Conservation (phyloP, 2,329 filamentous ascomycete species). For the Nakataea oryzae region DNA sequence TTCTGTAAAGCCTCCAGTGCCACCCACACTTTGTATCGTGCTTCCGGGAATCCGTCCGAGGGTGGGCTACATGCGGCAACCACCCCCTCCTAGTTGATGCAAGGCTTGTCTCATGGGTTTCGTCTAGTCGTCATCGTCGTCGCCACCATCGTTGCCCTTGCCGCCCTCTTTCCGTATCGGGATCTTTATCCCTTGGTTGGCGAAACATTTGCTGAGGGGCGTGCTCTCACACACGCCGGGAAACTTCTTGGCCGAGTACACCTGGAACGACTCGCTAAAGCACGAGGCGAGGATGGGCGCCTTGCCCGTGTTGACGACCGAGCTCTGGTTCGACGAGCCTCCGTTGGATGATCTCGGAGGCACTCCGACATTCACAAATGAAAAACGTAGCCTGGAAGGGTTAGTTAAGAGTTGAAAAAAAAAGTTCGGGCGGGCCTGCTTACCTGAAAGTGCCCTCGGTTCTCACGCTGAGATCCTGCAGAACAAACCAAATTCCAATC, state of each 20-base stretch:
- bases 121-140: conserved; percentile 37
- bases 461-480: conserved; percentile 89
- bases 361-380: conserved; percentile 75
- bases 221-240: conserved; percentile 95
- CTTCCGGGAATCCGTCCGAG: too few species aligned
- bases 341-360: conserved; percentile 22
- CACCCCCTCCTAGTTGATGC: background rate
- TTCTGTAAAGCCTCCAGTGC: background rate
- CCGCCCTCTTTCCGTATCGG: conserved; percentile 76
- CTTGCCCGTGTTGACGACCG: conserved; percentile 59
- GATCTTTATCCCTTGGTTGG: conserved; percentile 90
- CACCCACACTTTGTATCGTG: background rate
- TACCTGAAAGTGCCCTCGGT: conserved; percentile 89
- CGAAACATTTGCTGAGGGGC: conserved; percentile 81
- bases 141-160: conserved; percentile 40
- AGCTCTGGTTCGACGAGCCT: conserved; percentile 25
- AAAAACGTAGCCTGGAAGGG: conserved; percentile 44
- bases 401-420: conserved; percentile 3
- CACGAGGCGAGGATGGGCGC: conserved; percentile 75
- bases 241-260: conserved; percentile 97
- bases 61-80: background rate
- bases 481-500: conserved; percentile 90
- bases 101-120: conserved; percentile 4
- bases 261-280: conserved; percentile 84
- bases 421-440: conserved; percentile 16